phyloP scores from a whole-genome alignment of 2,329 filamentous ascomycete genomes.

The Colletotrichum limetticola region DNA sequence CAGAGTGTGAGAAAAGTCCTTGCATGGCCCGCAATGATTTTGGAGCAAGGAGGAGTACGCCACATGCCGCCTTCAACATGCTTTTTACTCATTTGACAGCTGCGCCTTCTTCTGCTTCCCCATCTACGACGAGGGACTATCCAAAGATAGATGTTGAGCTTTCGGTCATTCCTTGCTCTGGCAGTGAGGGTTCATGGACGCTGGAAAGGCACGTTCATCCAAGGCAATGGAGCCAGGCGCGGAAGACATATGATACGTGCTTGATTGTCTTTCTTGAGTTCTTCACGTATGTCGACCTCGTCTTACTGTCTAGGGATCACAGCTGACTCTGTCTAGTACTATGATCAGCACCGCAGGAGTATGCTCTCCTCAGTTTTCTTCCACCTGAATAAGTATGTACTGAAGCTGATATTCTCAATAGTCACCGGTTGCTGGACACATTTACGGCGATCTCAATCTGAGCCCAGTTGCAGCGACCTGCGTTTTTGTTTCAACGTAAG shows the following conservation, averaged over 20 bases:
- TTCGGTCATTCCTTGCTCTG: no score
- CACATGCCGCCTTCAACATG: no score
- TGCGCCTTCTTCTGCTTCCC: no score
- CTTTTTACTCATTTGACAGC: no score
- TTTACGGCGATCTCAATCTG: neutral
- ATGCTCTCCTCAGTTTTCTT: neutral
- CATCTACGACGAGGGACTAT: no score
- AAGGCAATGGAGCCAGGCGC: neutral
- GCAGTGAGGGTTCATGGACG: neutral
- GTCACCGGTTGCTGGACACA: neutral
- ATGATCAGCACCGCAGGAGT: conserved; percentile 23
- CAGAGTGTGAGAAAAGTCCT: no score
- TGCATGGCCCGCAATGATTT: no score
- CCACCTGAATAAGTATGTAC: no score
- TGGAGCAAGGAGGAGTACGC: no score
- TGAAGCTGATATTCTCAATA: neutral
- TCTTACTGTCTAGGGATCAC: fast-evolving
- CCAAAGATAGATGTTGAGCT: no score
- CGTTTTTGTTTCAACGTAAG: conserved; percentile 10
- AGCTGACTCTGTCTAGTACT: neutral
- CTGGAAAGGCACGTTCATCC: neutral
- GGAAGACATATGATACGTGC: conserved; percentile 17
- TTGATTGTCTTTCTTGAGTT: conserved; percentile 19
- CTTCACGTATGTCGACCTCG: neutral
- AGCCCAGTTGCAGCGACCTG: conserved; percentile 3